Evolutionary conservation across 2,329 filamentous ascomycete genomes (phyloP), one percentile per base, ranked within the genome.

Genomic region (Exophiala dermatitidis): DNA sequence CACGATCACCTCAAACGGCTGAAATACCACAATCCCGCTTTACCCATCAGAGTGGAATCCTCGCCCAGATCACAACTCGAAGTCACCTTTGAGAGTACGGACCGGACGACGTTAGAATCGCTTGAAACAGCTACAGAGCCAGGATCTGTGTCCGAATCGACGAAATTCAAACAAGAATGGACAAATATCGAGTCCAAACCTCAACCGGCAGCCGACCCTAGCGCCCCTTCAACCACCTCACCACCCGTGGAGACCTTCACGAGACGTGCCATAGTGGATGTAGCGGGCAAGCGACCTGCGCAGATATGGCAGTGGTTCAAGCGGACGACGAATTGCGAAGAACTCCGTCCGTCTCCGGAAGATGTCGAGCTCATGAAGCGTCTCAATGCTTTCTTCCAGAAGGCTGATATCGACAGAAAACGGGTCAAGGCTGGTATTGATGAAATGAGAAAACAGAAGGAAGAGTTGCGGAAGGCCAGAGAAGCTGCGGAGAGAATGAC

Each of bases 1-100:
- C 82, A 80, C 60, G 76, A 84, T 56, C 85, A 83, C 67, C 83
- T 97, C 45, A 88, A 88, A 26, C 82, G 88, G 53, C 77, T 98
- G 62, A 96, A 98, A 77, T 98, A 84, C 74, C 86, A 95, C 77
- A 98, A 98, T 69, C 93, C 93, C 0, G 74, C 82, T 8, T 71
- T 96, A 43, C 82, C 85, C 41, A 94, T 97, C 79, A 83, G 87
- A 54, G 81, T 64, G 95, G 64, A 84, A 85, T 69, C 85, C 87
- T 54, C 66, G 26, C 66, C 63, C 2, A 68, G 68, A 41, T 65
- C 71, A 31, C 64, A 66, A 36, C 61, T 74, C 60, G 70, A 70
- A 49, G 66, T 73, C 57, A 73, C 72, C 57, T 74, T 72, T 54
- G 66, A 68, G 45, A 57, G 50, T 38, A 43, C 43, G 26, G 44